These are phyloP conservation scores for Phyllosticta citriasiana DNA, from an alignment of 2,329 filamentous ascomycete species.

Conservation along the genomic window DNA sequence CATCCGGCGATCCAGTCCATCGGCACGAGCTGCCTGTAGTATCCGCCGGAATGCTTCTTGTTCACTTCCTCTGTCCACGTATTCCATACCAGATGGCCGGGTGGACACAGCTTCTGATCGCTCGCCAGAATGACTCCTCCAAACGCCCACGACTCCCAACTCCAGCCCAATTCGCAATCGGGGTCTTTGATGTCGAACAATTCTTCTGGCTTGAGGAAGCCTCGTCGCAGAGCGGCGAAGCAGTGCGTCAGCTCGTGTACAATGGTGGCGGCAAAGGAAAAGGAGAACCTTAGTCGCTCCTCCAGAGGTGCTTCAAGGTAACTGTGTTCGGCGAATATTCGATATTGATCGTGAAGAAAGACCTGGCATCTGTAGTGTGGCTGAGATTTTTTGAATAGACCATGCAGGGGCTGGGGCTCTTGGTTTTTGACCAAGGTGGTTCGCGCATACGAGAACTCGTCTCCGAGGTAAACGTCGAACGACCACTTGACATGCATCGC, in stretches of 20 bases:
- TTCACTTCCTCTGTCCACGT: conserved; percentile 17
- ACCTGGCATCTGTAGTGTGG: neutral
- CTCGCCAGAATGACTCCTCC: conserved; percentile 24
- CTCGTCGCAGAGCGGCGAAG: conserved; percentile 23
- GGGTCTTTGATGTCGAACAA: conserved; percentile 18
- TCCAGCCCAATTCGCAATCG: conserved; percentile 22
- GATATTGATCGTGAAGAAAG: neutral
- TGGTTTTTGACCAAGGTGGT: neutral
- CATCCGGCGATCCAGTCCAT: conserved; percentile 26
- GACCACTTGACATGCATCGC: neutral
- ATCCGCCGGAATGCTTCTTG: conserved; percentile 16
- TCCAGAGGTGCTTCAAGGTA: neutral
- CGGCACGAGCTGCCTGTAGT: conserved; percentile 22
- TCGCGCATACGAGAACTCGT: neutral
- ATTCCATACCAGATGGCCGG: conserved; percentile 19
- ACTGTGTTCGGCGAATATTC: neutral
- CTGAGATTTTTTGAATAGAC: neutral
- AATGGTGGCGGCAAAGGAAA: conserved; percentile 21
- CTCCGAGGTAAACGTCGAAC: neutral
- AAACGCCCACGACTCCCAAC: conserved; percentile 30
- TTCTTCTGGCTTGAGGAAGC: conserved; percentile 18
- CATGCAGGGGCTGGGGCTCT: neutral
- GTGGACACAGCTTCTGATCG: conserved; percentile 13
- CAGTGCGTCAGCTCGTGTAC: conserved; percentile 27
- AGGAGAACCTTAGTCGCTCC: conserved; percentile 23